phyloP scores from a whole-genome alignment of 2,329 filamentous ascomycete genomes.

The Hypomyces perniciosus region DNA sequence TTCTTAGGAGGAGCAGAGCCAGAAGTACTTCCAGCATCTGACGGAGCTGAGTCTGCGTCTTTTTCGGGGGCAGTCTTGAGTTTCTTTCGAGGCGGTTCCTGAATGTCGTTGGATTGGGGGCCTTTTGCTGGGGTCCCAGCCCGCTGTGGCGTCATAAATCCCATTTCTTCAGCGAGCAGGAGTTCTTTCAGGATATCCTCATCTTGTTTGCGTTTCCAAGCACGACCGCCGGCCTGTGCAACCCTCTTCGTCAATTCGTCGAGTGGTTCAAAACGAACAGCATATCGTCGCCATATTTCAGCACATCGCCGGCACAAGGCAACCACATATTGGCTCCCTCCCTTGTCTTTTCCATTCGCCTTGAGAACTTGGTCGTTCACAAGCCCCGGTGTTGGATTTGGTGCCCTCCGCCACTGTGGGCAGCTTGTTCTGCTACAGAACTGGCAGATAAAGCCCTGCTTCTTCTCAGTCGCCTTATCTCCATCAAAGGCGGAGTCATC shows the following conservation, averaged over 20 bases:
- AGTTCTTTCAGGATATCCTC: slow-evolving; percentile 81
- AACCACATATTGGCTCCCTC: slow-evolving; percentile 59
- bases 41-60: slow-evolving; percentile 41
- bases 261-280: slow-evolving; percentile 88
- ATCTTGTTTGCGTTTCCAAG: slow-evolving; percentile 83
- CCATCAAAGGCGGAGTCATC: slow-evolving; percentile 96
- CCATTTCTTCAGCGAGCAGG: slow-evolving; percentile 56
- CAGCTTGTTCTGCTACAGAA: slow-evolving; percentile 79
- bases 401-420: slow-evolving; percentile 86
- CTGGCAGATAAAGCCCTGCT: slow-evolving; percentile 85
- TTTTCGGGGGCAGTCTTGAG: slow-evolving; percentile 51
- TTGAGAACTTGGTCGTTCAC: slow-evolving; percentile 56
- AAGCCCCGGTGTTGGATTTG: slow-evolving; percentile 62
- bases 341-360: slow-evolving; percentile 68
- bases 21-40: slow-evolving; percentile 40
- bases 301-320: slow-evolving; percentile 88
- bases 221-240: slow-evolving; percentile 68
- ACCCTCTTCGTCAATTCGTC: slow-evolving; percentile 90
- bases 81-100: slow-evolving; percentile 60
- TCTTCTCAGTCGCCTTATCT: slow-evolving; percentile 72
- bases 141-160: slow-evolving; percentile 37
- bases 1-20: slow-evolving; percentile 33
- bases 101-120: slow-evolving; percentile 21
- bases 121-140: slow-evolving; percentile 30
- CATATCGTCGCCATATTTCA: slow-evolving; percentile 91